Base-by-base conservation (phyloP, 495 filamentous ascomycete species). In the Chlorociboria aeruginascens region DNA sequence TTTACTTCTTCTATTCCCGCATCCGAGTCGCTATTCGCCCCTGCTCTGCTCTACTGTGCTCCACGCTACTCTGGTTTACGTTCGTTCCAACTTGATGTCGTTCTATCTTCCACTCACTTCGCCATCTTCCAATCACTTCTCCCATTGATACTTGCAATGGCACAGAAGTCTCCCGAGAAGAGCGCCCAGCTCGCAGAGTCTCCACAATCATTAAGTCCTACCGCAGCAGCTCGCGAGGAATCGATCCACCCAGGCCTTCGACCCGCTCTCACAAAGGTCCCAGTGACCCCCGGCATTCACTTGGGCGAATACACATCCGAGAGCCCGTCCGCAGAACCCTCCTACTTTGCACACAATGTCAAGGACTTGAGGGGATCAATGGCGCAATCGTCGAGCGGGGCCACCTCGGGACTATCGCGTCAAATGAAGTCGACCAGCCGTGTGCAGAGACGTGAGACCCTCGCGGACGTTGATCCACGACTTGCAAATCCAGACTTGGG, bases 401-500 rank as follows among this genome's bases (percentile, higher is more conserved):
- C 71, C 12, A 69, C 66, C 3, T 71, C 68, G 14, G 73, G 75
- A 32, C 73, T 70, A 12, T 59, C 87, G 34, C 76, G 77, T 14
- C 75, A 79, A 17, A 63, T 86, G 58, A 86, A 77, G 56, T 56
- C 78, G 30, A 66, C 69, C 20, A 43, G 49, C 9, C 64, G 58
- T 45, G 58, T 62, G 7, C 54, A 63, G 10, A 65, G 66, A 30
- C 61, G 61, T 30, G 68, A 74, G 32, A 73, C 76, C 12, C 64
- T 81, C 47, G 63, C 67, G 3, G 76, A 82, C 30, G 62, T 76
- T 36, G 74, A 83, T 53, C 76, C 77, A 12, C 71, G 76, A 53
- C 67, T 71, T 37, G 72, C 76, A 34, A 76, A 85, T 59, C 83
- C 84, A 3, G 71, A 71, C 32, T 64, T 95, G 14, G 69, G 74